phyloP scores from a whole-genome alignment of 2,329 filamentous ascomycete species.

The Arthrobotrys pseudoclavata region DNA sequence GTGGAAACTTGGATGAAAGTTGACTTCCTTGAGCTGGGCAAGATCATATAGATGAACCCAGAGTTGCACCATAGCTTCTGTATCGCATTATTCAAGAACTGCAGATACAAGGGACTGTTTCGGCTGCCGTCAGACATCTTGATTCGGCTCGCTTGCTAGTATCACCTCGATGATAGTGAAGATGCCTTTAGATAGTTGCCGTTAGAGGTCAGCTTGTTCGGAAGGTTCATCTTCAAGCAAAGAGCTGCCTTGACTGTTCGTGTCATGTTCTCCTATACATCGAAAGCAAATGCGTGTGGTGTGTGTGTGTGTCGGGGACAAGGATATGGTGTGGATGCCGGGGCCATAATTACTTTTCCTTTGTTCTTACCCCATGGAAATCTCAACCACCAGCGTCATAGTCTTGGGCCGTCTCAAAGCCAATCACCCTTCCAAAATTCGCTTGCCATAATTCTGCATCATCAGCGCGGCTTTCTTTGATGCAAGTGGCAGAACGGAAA shows the following conservation, averaged over 20 bases:
- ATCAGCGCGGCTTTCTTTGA: constrained; percentile 57
- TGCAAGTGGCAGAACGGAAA: constrained; percentile 41
- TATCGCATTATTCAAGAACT: constrained; percentile 24
- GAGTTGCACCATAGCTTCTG: constrained; percentile 49
- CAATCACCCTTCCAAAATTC: constrained; percentile 52
- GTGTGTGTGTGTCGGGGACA: too few species aligned
- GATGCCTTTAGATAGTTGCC: constrained; percentile 1
- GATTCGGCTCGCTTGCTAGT: constrained; percentile 10
- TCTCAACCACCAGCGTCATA: constrained; percentile 48
- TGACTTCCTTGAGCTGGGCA: constrained; percentile 21
- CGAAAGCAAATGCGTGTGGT: too few species aligned
- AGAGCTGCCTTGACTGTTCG: constrained; percentile 20
- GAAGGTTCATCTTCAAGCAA: constrained; percentile 29
- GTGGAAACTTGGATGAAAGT: constrained; percentile 17
- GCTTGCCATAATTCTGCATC: constrained; percentile 57
- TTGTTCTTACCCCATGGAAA: constrained; percentile 25
- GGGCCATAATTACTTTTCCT: constrained; percentile 39
- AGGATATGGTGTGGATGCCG: constrained; percentile 31
- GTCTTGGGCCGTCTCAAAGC: constrained; percentile 44
- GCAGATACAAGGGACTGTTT: constrained; percentile 20
- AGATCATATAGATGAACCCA: constrained; percentile 46
- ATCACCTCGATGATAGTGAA: constrained; percentile 28
- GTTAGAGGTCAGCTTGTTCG: constrained; percentile 8
- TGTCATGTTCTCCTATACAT: not conserved
- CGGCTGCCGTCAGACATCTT: constrained; percentile 17